Percentiles rank a stretch among this genome's conserved stretches.
phyloP scores from a whole-genome alignment of 768 basidiomycete species.

The Galerina marginata region DNA sequence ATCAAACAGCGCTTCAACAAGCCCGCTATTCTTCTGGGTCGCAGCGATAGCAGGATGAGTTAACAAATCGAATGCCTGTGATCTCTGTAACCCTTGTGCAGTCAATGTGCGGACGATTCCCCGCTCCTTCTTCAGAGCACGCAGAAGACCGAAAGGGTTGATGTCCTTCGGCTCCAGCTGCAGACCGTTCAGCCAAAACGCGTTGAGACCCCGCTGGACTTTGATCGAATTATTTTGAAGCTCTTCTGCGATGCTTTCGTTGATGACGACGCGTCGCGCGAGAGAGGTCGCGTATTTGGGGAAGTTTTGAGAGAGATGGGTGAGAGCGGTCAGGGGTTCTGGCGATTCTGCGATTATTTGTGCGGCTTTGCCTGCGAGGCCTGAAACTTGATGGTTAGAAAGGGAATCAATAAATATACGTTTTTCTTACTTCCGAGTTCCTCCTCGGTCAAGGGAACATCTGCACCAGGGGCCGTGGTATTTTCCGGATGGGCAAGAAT shows the following conservation, averaged over 20 bases:
- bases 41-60: constrained; percentile 63
- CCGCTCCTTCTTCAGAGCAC: constrained; percentile 77
- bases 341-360: constrained; percentile 74
- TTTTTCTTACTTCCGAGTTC: constrained; percentile 55
- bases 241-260: constrained; percentile 57
- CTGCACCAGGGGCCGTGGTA: constrained; percentile 39
- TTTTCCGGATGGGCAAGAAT: constrained; percentile 48
- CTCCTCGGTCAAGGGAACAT: constrained; percentile 50
- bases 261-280: constrained; percentile 67
- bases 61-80: constrained; percentile 75
- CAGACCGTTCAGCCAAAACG: constrained; percentile 85
- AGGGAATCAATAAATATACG: neutral
- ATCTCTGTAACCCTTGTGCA: constrained; percentile 62
- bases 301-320: constrained; percentile 83
- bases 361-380: constrained; percentile 73
- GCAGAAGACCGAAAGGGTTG: constrained; percentile 73
- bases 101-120: constrained; percentile 61
- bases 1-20: constrained; percentile 83
- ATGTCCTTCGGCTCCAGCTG: constrained; percentile 64
- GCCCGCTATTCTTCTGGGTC: constrained; percentile 52
- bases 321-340: constrained; percentile 59
- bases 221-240: constrained; percentile 60
- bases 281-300: constrained; percentile 83
- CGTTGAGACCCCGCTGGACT: constrained; percentile 55
- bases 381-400: constrained; percentile 31